A percentile compares a stretch with the other conserved stretches of the same genome.
Evolutionary conservation across 176 grass and related monocot genomes (phyloP).

Genomic region (Triticum timopheevii): DNA sequence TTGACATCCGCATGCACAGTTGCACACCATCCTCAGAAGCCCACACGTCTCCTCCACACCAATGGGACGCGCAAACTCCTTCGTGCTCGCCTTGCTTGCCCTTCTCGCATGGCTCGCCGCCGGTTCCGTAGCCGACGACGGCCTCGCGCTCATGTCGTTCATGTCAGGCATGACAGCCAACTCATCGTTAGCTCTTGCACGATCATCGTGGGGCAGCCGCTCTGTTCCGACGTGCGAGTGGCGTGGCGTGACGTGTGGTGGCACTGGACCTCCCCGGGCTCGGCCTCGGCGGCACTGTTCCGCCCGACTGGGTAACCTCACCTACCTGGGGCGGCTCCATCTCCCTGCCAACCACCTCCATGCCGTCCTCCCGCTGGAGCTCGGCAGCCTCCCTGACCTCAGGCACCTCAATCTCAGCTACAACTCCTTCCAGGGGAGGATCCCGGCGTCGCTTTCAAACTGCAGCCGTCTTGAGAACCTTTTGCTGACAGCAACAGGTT

Average conservation of each 20-base stretch:
- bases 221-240: slow-evolving; percentile 15
- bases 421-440: slow-evolving; percentile 10
- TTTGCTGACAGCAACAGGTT: background rate
- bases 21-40: background rate
- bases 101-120: background rate
- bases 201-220: background rate
- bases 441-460: slow-evolving; percentile 4
- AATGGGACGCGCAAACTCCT: background rate
- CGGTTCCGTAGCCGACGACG: background rate
- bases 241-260: slow-evolving; percentile 19
- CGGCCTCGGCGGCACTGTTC: background rate
- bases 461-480: background rate
- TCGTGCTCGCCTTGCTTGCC: background rate
- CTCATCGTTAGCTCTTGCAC: background rate
- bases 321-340: background rate
- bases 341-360: background rate
- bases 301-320: slow-evolving; percentile 9
- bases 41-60: background rate
- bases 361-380: background rate
- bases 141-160: background rate
- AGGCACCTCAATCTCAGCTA: background rate
- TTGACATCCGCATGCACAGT: background rate
- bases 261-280: background rate
- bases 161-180: background rate
- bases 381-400: slow-evolving; percentile 3